Evolutionary conservation across 2,329 filamentous ascomycete species (phyloP), one percentile per base, ranked within the genome.

Genomic region (Sarocladium brachiariae): DNA sequence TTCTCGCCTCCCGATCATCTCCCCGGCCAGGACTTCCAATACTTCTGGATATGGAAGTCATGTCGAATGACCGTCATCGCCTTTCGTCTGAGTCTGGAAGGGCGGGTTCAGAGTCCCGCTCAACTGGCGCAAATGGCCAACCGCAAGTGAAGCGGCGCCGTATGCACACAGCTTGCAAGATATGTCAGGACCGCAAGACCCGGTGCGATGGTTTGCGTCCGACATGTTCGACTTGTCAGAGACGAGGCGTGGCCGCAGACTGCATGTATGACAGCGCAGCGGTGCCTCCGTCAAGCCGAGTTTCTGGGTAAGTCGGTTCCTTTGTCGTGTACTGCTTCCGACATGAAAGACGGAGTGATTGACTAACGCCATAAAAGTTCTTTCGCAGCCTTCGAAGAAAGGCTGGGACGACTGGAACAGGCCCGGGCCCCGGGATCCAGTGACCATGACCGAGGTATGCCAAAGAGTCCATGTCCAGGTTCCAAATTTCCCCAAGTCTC

Each of bases 151-250:
- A 47, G 27, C 43, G 43, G 3, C 43, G 43, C 4, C 43, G 43
- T 3, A 30, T 47, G 27, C 43, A 47, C 27, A 47, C 43, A 18
- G 70, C 69, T 13, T 73, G 70, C 52, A 68, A 71, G 50, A 61
- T 65, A 3, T 73, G 70, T 50, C 61, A 69, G 24, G 63, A 67
- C 49, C 65, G 67, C 43, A 72, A 73, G 54, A 59, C 66, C 4
- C 64, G 67, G 1, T 72, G 70, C 50, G 69, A 73, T 54, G 69
- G 70, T 18, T 59, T 50, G n/a, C 71, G 71, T 54, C 71, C 70
- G 21, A 65, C 73, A 11, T 74, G 70, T 57, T 67, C 65, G n/a
- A 65, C 66, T 2, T 73, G 71, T 49, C 58, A 57, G 37, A 62
- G 64, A 11, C 63, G 68, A 11, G 61, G 43, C 10, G 43, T 47